A percentile compares a stretch with the other conserved stretches of the same genome.
Conservation (phyloP, 768 basidiomycete genomes). For the Leccinellum rugosiceps region DNA sequence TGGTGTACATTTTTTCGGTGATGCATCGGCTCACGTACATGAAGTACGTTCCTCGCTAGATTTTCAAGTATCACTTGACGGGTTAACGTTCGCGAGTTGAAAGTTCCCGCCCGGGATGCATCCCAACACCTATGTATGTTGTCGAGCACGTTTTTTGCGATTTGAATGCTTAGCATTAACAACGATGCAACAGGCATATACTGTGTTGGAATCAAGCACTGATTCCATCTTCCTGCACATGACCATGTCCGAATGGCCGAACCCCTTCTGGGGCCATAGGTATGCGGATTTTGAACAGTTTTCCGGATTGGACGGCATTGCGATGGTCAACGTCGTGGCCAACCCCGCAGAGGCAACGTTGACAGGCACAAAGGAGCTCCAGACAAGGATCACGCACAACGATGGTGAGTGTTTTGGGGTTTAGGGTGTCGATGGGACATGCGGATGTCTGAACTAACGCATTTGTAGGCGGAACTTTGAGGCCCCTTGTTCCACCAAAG, state of each 20-base stretch:
- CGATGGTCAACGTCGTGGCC: slow-evolving; percentile 84
- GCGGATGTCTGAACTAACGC: neutral
- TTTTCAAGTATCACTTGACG: slow-evolving; percentile 91
- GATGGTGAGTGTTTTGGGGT: slow-evolving; percentile 58
- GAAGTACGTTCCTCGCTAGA: slow-evolving; percentile 65
- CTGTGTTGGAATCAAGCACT: slow-evolving; percentile 91
- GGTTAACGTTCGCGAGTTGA: slow-evolving; percentile 77
- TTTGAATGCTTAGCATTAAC: slow-evolving; percentile 46
- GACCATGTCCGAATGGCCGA: slow-evolving; percentile 78
- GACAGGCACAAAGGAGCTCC: slow-evolving; percentile 71
- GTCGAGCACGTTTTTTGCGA: neutral
- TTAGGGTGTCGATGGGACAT: neutral
- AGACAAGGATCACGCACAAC: slow-evolving; percentile 91
- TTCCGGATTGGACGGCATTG: slow-evolving; percentile 93
- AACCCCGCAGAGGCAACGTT: slow-evolving; percentile 76
- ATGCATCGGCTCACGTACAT: slow-evolving; percentile 22
- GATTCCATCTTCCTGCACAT: slow-evolving; percentile 93
- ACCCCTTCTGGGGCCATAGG: slow-evolving; percentile 84
- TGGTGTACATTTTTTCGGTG: neutral
- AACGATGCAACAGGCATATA: slow-evolving; percentile 65
- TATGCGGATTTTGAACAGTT: slow-evolving; percentile 99
- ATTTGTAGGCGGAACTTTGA: slow-evolving; percentile 78
- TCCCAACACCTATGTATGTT: slow-evolving; percentile 81
- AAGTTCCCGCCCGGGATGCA: slow-evolving; percentile 89
- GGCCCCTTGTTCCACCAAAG: slow-evolving; percentile 69